phyloP scores from a whole-genome alignment of 495 filamentous ascomycete species.

The Rusavskia elegans region DNA sequence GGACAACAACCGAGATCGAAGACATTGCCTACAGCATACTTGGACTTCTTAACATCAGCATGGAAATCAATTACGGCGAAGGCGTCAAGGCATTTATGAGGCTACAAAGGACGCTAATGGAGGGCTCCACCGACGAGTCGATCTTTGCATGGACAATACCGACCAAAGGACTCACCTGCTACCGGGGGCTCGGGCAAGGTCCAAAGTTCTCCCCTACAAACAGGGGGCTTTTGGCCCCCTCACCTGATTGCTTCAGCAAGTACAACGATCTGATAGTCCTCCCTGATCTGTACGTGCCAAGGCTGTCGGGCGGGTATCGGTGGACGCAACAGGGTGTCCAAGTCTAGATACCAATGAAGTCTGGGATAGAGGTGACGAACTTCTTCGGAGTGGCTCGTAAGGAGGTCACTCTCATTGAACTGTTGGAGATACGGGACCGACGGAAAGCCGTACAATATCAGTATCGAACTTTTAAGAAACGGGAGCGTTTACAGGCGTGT shows the following conservation, averaged over 20 bases:
- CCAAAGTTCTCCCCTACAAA: no score
- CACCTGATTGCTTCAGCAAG: neutral
- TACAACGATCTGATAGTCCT: neutral
- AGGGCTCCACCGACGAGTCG: slow-evolving; percentile 8
- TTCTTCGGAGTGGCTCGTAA: neutral
- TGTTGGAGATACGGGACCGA: neutral
- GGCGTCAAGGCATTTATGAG: slow-evolving; percentile 17
- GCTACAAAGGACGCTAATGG: slow-evolving; percentile 17
- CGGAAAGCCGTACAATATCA: neutral
- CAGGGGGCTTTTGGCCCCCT: neutral
- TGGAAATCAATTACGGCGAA: slow-evolving; percentile 25
- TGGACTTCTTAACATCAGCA: slow-evolving; percentile 20
- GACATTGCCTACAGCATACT: slow-evolving; percentile 21
- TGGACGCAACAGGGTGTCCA: neutral
- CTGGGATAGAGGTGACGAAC: neutral
- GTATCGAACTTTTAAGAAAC: neutral
- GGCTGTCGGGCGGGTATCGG: neutral
- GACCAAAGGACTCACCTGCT: neutral
- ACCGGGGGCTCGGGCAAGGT: neutral
- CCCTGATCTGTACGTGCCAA: neutral
- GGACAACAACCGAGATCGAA: slow-evolving; percentile 16
- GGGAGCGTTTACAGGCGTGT: neutral
- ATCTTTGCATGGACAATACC: slow-evolving; percentile 12
- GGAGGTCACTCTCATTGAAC: neutral
- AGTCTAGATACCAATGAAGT: neutral